Evolutionary conservation across 1,284 basidiomycete genomes (phyloP), one percentile per base, ranked within the genome.

Genomic region (Coniophora puteana): DNA sequence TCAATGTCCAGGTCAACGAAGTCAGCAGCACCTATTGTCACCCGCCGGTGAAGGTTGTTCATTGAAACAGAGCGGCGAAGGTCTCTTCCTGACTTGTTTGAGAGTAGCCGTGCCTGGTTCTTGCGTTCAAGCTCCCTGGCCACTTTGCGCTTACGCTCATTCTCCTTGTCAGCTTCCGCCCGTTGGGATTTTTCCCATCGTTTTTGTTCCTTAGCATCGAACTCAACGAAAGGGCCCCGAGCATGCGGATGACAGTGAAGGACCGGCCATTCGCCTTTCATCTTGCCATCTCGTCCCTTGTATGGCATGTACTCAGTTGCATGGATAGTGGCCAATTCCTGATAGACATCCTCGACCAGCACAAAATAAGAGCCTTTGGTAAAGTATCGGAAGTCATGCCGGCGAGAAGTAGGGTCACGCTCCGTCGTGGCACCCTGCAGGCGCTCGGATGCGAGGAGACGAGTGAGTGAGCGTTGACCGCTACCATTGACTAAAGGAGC

Each of bases 381-480:
- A 64, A 99, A 99, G 63, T 99, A 99, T 49, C 80, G 80, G 57
- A 81, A 93, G 63, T 95, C 92, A 46, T 88, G 80, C 34, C 93
- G 80, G 43, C 82, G 88, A 39, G 94, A 89, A 10, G 78, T 83
- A 1, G 91, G 83, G 63, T 99, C 96, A 28, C 94, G 85, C 67
- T 99, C 96, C 20, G 62, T 65, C 4, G 80, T 84, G 1, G 85
- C 87, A 33, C 96, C 96, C 52, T 93, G 82, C 28, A 93, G 66
- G 50, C 83, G 83, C 61, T 99, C 96, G 22, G 89, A 84, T 49
- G 90, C 83, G 32, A 99, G 77, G 28, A 99, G 77, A 35, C 71
- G 70, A 39, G 78, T 70, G 36, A 89, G 67, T 51, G 77, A 66
- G 20, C 62, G 65, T 45, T 67, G 51, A n/a, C n/a, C n/a, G n/a